phyloP scores from a whole-genome alignment of 441 rosid species.

The Raphanus hybrid region DNA sequence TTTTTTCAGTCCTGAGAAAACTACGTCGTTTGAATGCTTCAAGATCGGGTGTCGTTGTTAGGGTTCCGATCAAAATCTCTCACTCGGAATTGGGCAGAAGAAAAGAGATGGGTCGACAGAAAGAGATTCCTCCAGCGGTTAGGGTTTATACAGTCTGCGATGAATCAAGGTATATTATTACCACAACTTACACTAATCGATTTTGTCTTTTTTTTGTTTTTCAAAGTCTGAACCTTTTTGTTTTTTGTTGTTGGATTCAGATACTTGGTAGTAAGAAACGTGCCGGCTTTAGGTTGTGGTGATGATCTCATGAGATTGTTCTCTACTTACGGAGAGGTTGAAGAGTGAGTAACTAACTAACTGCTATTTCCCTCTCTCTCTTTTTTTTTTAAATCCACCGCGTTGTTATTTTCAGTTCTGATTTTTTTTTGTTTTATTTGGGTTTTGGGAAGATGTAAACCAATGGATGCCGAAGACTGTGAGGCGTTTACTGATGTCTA shows the following conservation, averaged over 20 bases:
- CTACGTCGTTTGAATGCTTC: no score
- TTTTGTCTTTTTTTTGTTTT: background rate
- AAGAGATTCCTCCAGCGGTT: slow-evolving; percentile 69
- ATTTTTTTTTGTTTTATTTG: background rate
- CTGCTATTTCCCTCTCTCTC: background rate
- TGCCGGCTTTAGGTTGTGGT: slow-evolving; percentile 88
- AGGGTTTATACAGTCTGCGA: slow-evolving; percentile 85
- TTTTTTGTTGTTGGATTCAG: slow-evolving; percentile 38
- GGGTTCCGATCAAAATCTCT: no score
- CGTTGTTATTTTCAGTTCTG: background rate
- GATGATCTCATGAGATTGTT: slow-evolving; percentile 74
- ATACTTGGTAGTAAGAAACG: slow-evolving; percentile 78
- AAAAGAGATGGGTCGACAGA: slow-evolving; percentile 68
- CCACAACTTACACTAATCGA: background rate
- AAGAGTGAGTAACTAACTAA: slow-evolving; percentile 60
- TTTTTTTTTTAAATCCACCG: background rate
- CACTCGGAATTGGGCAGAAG: background rate
- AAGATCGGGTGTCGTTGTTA: no score
- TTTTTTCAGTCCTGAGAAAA: no score
- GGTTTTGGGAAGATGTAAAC: slow-evolving; percentile 63
- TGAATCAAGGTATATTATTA: slow-evolving; percentile 71
- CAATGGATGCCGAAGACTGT: slow-evolving; percentile 96
- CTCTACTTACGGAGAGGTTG: slow-evolving; percentile 72
- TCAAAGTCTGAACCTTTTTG: background rate
- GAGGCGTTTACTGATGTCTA: slow-evolving; percentile 82